Evolutionary conservation across 2,329 filamentous ascomycete genomes (phyloP).

Genomic region (Cladophialophora bantiana): DNA sequence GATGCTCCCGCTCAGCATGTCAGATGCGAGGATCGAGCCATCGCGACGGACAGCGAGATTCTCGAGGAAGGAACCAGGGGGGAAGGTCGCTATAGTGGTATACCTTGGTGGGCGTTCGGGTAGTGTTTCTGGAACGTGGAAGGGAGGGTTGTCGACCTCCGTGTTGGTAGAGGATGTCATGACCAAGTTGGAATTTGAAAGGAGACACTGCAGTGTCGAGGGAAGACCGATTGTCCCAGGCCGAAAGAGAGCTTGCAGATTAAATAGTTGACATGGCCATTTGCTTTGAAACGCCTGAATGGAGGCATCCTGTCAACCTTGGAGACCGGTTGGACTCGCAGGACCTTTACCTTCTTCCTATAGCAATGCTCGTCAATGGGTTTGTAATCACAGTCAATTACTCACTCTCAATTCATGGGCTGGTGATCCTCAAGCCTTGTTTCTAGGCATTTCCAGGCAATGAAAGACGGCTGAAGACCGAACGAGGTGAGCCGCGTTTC

Average conservation of each 20-base stretch:
- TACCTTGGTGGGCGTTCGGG: not conserved
- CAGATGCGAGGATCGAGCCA: slow-evolving; percentile 21
- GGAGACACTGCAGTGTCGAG: not conserved
- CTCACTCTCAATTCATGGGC: not conserved
- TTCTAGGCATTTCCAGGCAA: not conserved
- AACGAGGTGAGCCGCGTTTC: not conserved
- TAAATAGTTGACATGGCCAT: not conserved
- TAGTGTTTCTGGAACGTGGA: slow-evolving; percentile 3
- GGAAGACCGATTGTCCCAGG: not conserved
- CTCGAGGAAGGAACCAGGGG: slow-evolving; percentile 19
- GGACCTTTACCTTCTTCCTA: not conserved
- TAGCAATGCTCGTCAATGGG: not conserved
- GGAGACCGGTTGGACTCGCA: not conserved
- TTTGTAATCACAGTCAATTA: not conserved
- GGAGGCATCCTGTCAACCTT: not conserved
- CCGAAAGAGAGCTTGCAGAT: not conserved
- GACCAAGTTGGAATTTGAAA: not conserved
- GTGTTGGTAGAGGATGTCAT: not conserved
- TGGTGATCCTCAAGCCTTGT: not conserved
- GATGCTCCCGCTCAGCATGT: slow-evolving; percentile 15
- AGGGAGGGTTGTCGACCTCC: not conserved
- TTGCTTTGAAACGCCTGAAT: not conserved
- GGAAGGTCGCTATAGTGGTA: slow-evolving; percentile 7
- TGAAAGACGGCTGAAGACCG: not conserved
- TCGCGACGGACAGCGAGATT: slow-evolving; percentile 20